A percentile compares a stretch with the other conserved stretches of the same genome.
phyloP scores from a whole-genome alignment of 2,329 filamentous ascomycete genomes.

The Neopestalotiopsis sp. region DNA sequence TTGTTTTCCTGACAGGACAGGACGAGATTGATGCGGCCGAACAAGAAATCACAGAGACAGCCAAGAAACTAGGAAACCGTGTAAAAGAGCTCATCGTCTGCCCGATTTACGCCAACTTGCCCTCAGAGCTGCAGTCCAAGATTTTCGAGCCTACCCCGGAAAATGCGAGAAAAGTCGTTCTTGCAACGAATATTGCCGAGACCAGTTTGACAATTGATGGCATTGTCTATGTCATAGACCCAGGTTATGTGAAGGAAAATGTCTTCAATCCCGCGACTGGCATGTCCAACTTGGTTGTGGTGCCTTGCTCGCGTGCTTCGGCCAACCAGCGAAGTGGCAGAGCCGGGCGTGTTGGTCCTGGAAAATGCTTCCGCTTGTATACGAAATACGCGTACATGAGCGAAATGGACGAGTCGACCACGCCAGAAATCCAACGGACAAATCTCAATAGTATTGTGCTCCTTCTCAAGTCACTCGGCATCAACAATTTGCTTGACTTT shows the following conservation, averaged over 20 bases:
- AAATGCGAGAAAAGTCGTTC: conserved; percentile 84
- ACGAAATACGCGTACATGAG: conserved; percentile 95
- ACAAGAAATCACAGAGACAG: conserved; percentile 82
- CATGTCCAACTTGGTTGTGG: conserved; percentile 90
- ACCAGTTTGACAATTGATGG: conserved; percentile 95
- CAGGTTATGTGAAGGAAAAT: conserved; percentile 94
- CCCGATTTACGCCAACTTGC: conserved; percentile 93
- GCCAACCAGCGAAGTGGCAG: conserved; percentile 93
- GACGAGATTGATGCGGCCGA: conserved; percentile 94
- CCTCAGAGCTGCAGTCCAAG: conserved; percentile 86
- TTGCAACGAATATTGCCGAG: conserved; percentile 97
- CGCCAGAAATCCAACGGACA: conserved; percentile 90
- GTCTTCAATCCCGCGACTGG: conserved; percentile 89
- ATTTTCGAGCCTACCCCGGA: conserved; percentile 94
- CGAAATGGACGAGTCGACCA: conserved; percentile 90
- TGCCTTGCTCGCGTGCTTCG: conserved; percentile 88
- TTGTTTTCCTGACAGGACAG: conserved; percentile 94
- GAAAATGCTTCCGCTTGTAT: conserved; percentile 92
- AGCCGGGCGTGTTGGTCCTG: conserved; percentile 88
- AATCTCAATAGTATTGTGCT: conserved; percentile 86
- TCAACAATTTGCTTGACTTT: conserved; percentile 91
- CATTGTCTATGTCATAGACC: conserved; percentile 95
- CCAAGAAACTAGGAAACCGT: conserved; percentile 82
- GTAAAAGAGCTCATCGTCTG: conserved; percentile 88
- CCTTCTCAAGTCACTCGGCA: conserved; percentile 86